phyloP scores from a whole-genome alignment of 352 stramenopile species.

The Thalassiosira hispida region DNA sequence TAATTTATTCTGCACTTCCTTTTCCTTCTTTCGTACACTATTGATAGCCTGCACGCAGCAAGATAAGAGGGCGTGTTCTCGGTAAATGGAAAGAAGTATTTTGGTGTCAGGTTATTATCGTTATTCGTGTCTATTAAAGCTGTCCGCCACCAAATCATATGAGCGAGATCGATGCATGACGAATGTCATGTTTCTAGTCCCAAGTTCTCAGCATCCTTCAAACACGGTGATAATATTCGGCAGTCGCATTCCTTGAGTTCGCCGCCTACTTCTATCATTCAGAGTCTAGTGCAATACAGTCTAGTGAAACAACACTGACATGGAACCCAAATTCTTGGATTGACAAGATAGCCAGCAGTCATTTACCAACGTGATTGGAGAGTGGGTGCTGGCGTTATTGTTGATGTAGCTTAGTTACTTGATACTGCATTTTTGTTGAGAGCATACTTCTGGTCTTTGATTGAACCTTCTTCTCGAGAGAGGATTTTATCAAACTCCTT shows the following conservation, averaged over 20 bases:
- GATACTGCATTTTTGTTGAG: neutral
- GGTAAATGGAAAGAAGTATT: too few relatives aligned
- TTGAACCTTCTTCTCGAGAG: conserved; percentile 39
- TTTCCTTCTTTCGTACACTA: too few relatives aligned
- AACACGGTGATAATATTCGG: neutral
- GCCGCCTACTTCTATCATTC: neutral
- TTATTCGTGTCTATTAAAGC: conserved; percentile 19
- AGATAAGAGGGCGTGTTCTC: too few relatives aligned
- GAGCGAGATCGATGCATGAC: conserved; percentile 6
- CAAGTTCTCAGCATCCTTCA: neutral
- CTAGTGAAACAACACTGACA: neutral
- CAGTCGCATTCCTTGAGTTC: too few relatives aligned
- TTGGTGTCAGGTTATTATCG: neutral
- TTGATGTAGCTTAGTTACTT: conserved; percentile 32
- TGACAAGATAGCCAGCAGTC: neutral
- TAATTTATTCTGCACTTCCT: neutral
- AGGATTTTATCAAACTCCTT: conserved; percentile 78
- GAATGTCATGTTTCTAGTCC: too few relatives aligned
- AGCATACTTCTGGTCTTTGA: conserved; percentile 4
- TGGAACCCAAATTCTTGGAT: neutral
- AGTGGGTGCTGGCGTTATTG: conserved; percentile 9
- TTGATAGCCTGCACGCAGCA: too few relatives aligned
- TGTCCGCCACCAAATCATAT: neutral
- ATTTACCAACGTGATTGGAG: conserved; percentile 37
- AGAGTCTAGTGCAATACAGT: neutral